phyloP scores from a whole-genome alignment of 2,329 filamentous ascomycete genomes.

The Alternaria dauci region DNA sequence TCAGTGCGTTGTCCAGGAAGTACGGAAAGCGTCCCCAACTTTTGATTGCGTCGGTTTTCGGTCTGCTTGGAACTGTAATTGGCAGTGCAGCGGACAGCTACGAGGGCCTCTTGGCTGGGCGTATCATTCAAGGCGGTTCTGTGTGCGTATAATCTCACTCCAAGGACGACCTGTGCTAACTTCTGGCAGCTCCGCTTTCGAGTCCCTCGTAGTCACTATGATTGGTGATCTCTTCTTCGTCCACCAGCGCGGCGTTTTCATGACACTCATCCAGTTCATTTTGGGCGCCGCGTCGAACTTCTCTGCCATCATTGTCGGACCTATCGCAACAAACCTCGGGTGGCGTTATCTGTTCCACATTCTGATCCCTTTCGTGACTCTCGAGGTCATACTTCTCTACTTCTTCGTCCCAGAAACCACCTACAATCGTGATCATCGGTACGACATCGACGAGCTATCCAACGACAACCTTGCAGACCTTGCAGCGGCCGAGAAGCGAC shows the following conservation, averaged over 20 bases:
- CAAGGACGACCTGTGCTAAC: conserved; percentile 23
- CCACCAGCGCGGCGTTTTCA: conserved; percentile 46
- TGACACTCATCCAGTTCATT: conserved; percentile 49
- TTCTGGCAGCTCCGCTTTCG: conserved; percentile 42
- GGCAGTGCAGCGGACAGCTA: conserved; percentile 40
- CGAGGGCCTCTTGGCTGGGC: conserved; percentile 41
- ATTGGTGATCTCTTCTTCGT: conserved; percentile 51
- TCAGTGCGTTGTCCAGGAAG: conserved; percentile 43
- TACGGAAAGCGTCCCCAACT: conserved; percentile 46
- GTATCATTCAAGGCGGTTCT: conserved; percentile 45
- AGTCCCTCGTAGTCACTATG: conserved; percentile 47
- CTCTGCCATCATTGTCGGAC: conserved; percentile 48
- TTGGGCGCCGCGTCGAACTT: conserved; percentile 49
- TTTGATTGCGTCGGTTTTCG: conserved; percentile 43
- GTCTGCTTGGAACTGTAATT: conserved; percentile 41
- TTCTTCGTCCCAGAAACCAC: conserved; percentile 63
- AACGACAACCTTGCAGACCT: conserved; percentile 41
- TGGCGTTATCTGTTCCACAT: conserved; percentile 57
- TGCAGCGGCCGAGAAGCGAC: conserved; percentile 34
- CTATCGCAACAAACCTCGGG: conserved; percentile 46
- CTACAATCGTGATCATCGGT: conserved; percentile 54
- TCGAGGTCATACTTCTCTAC: conserved; percentile 55
- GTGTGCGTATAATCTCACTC: conserved; percentile 13
- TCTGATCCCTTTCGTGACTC: conserved; percentile 57
- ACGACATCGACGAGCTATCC: conserved; percentile 43